Evolutionary conservation across 2,329 filamentous ascomycete genomes (phyloP).

Genomic region (Ceratocystis harringtonii): DNA sequence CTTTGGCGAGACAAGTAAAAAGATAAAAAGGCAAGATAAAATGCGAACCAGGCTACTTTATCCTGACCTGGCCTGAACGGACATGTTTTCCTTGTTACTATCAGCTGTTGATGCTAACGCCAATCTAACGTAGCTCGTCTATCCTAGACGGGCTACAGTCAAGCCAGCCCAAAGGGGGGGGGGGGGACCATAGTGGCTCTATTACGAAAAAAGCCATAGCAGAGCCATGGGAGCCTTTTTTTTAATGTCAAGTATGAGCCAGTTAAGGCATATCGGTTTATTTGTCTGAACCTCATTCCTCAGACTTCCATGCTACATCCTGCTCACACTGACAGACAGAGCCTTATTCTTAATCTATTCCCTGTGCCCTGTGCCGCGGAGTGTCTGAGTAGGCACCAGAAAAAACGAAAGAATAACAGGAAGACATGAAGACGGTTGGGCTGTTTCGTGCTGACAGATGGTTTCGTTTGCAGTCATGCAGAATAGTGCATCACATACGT

Average conservation of each 20-base stretch:
- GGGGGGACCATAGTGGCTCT: neutral
- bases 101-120: constrained; percentile 3
- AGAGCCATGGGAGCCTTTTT: neutral
- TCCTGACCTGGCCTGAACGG: neutral
- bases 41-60: neutral
- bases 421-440: neutral
- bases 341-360: no score
- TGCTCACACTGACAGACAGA: neutral
- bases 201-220: neutral
- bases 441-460: neutral
- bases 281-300: neutral
- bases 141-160: neutral
- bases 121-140: neutral
- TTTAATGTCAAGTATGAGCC: neutral
- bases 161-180: neutral
- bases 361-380: no score
- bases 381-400: neutral
- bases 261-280: neutral
- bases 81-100: neutral
- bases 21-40: neutral
- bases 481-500: neutral
- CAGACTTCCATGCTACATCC: neutral
- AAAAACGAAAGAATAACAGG: neutral
- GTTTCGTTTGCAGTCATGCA: neutral
- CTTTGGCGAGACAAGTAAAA: neutral